A percentile compares a stretch with the other conserved stretches of the same genome.
phyloP scores from a whole-genome alignment of 441 rosid species.

The Syzygium malaccense region DNA sequence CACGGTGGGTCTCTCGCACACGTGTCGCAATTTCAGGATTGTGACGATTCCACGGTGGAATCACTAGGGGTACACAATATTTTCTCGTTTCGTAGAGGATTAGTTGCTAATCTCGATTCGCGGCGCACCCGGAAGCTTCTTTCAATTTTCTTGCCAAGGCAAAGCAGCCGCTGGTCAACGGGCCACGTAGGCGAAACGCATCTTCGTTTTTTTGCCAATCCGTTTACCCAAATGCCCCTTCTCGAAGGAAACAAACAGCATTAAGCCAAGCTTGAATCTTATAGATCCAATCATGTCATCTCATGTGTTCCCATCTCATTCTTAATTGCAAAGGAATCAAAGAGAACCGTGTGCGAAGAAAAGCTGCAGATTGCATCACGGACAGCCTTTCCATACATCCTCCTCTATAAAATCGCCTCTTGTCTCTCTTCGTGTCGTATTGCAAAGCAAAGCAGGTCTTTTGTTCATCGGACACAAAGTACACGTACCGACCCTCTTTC shows the following conservation, averaged over 20 bases:
- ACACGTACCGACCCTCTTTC: not conserved
- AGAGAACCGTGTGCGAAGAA: not conserved
- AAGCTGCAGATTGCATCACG: rapidly evolving
- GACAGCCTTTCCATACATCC: rapidly evolving
- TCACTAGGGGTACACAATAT: too few species aligned
- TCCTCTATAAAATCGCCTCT: not conserved
- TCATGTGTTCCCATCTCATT: not conserved
- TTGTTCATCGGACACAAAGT: too few species aligned
- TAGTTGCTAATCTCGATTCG: not conserved
- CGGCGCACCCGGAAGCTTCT: not conserved
- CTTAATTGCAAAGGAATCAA: not conserved
- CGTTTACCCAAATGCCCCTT: not conserved
- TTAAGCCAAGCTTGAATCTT: not conserved
- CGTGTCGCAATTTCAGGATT: too few species aligned
- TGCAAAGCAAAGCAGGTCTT: not conserved
- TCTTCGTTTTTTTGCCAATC: not conserved
- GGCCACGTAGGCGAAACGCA: not conserved
- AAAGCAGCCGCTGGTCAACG: not conserved
- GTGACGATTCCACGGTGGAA: too few species aligned
- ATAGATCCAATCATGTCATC: not conserved
- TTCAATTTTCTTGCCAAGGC: not conserved
- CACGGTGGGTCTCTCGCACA: too few species aligned
- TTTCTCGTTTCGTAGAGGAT: not conserved
- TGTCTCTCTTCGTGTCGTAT: not conserved
- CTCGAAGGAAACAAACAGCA: not conserved